Conservation (phyloP, 352 stramenopile genomes). For the Pythium insidiosum region DNA sequence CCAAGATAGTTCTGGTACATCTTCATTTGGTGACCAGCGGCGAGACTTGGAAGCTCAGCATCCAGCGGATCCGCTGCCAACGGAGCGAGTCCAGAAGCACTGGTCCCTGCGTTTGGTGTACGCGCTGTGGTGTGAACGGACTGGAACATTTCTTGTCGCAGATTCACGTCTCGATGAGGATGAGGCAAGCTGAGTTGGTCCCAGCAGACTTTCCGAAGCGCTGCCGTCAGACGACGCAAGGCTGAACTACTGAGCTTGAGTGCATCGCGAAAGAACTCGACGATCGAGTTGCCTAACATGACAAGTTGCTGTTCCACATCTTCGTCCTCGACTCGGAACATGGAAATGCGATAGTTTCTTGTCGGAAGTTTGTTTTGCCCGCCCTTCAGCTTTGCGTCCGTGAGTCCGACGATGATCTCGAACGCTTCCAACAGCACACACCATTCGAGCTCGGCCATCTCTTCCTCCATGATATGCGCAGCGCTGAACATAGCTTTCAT, state of each 20-base stretch:
- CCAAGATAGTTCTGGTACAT: slow-evolving; percentile 80
- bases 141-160: no score
- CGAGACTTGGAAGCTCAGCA: slow-evolving; percentile 26
- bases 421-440: slow-evolving; percentile 68
- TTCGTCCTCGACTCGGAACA: slow-evolving; percentile 75
- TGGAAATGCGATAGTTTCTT: slow-evolving; percentile 63
- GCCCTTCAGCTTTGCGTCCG: slow-evolving; percentile 57
- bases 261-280: slow-evolving; percentile 74
- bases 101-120: not conserved
- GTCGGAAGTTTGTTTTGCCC: slow-evolving; percentile 70
- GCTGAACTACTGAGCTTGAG: slow-evolving; percentile 57
- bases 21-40: slow-evolving; percentile 56
- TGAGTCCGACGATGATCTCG: slow-evolving; percentile 74
- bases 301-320: slow-evolving; percentile 82
- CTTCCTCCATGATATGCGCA: slow-evolving; percentile 82
- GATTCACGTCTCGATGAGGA: no score
- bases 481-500: slow-evolving; percentile 84
- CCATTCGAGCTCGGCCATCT: slow-evolving; percentile 71
- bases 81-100: not conserved
- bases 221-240: slow-evolving; percentile 44
- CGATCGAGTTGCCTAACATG: slow-evolving; percentile 81
- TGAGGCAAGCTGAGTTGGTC: slow-evolving; percentile 55
- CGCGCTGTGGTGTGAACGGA: not conserved
- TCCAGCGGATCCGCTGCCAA: not conserved
- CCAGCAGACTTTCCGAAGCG: slow-evolving; percentile 61